phyloP scores from a whole-genome alignment of 192 early-diverging fungal species.

The Gonapodya prolifera region DNA sequence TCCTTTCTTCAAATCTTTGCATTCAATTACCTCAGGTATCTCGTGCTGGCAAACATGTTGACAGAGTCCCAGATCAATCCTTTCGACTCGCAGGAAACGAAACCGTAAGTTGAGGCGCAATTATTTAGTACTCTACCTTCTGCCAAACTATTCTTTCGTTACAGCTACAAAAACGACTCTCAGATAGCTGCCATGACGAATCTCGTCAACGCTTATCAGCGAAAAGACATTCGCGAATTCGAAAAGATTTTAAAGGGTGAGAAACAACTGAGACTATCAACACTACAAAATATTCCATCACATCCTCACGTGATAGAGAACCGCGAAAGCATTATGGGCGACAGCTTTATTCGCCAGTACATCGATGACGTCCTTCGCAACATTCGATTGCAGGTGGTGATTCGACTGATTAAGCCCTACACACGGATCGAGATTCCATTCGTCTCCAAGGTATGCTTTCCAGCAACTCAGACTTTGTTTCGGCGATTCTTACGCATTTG shows the following conservation, averaged over 20 bases:
- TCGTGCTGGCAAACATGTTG: conserved; percentile 93
- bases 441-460: conserved; percentile 49
- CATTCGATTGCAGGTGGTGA: conserved; percentile 82
- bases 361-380: conserved; percentile 87
- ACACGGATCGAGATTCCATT: conserved; percentile 76
- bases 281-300: neutral
- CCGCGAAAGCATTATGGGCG: conserved; percentile 64
- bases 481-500: neutral
- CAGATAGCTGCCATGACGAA: conserved; percentile 90
- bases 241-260: conserved; percentile 64
- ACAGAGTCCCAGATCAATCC: conserved; percentile 92
- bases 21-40: conserved; percentile 34
- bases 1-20: neutral
- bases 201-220: conserved; percentile 81
- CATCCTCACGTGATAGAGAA: conserved; percentile 30
- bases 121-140: neutral
- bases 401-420: conserved; percentile 78
- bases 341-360: conserved; percentile 78
- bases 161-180: conserved; percentile 76
- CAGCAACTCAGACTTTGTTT: neutral
- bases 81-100: conserved; percentile 94
- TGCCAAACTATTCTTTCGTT: neutral
- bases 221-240: conserved; percentile 74
- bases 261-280: neutral
- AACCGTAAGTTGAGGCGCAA: conserved; percentile 44